Evolutionary conservation across 352 stramenopile genomes (phyloP), one percentile per base, ranked within the genome.

Genomic region (Phytophthora sojae): DNA sequence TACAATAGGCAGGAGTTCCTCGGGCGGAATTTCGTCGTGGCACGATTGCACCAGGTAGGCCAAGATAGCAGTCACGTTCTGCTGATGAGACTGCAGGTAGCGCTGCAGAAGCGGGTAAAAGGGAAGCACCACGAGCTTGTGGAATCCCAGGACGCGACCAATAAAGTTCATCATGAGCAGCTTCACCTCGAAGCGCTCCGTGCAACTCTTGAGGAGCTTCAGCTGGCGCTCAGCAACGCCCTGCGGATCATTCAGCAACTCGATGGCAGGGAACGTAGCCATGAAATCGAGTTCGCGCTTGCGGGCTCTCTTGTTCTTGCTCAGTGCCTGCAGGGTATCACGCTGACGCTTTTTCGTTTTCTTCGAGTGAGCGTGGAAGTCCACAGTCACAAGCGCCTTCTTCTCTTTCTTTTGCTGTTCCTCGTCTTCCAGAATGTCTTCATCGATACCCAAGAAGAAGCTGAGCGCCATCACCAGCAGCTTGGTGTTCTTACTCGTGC

Each of bases 101-200:
- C 97, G 93, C 84, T 99, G 96, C 52, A 99, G 72, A 57, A 99
- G 92, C 32, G 97, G 90, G 86, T 99, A 99, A 66, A 99, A 96
- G 30, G 90, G 88, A 49, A 99, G 83, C 53, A 99, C 70, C 35
- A 99, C 82, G 47, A 99, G 84, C 78, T 99, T 97, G 82, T 99
- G 97, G 74, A 98, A 97, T n/a, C 97, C 97, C 6, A 99, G 80
- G 30, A 99, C 76, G 14, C 97, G 91, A 14, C 96, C 97, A 50
- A 99, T 98, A 74, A 99, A 99, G 83, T 99, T 99, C 86, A 99
- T 98, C 92, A 99, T 98, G 21, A 99, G 82, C 56, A 99, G 85
- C 69, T 98, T 98, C 52, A 97, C 89, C 68, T 99, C 91, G 42
- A 98, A 98, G 32, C 88, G 87, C 67, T 97, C 89, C 5, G 90